Percentiles rank a stretch among this genome's conserved stretches.
phyloP scores from a whole-genome alignment of 2,329 filamentous ascomycete species.

The Ophiostoma fasciatum region DNA sequence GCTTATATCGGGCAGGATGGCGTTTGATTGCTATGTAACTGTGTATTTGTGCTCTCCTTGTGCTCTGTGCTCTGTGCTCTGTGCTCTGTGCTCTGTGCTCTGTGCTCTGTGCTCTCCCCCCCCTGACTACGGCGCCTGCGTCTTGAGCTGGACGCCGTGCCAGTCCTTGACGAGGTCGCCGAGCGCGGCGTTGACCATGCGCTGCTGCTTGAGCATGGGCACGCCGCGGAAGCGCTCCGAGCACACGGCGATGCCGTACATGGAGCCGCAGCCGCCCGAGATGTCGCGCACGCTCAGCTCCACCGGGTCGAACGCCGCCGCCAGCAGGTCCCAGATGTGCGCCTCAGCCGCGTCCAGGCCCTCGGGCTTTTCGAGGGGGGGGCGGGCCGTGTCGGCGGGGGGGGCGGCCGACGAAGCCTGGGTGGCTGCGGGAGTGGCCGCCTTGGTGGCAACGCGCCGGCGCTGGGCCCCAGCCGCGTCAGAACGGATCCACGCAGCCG shows the following conservation, averaged over 20 bases:
- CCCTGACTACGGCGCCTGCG: constrained; percentile 32
- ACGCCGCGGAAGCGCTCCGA: constrained; percentile 56
- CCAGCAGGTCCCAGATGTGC: constrained; percentile 40
- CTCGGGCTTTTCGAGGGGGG: constrained; percentile 32
- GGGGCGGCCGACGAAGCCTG: not conserved
- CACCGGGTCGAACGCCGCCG: constrained; percentile 33
- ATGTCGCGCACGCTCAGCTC: constrained; percentile 58
- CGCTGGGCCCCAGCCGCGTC: no score
- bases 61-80: not conserved
- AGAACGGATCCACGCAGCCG: no score
- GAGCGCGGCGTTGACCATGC: constrained; percentile 61
- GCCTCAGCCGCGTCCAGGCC: constrained; percentile 41
- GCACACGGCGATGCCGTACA: constrained; percentile 72
- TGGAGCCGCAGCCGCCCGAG: constrained; percentile 70
- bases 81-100: not conserved
- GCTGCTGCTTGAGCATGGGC: constrained; percentile 66
- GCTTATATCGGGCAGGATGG: no score
- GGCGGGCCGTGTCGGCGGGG: not conserved
- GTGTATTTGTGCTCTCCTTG: not conserved
- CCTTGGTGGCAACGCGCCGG: no score
- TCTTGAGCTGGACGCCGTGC: constrained; percentile 73
- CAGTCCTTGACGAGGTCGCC: constrained; percentile 63
- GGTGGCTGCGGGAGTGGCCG: no score
- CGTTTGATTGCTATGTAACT: no score
- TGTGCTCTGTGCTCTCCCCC: not conserved